A percentile compares a stretch with the other conserved stretches of the same genome.
These are phyloP conservation scores for Coccomyxa sp. DNA, from an alignment of 139 green algal genomes.

Conservation along the genomic window DNA sequence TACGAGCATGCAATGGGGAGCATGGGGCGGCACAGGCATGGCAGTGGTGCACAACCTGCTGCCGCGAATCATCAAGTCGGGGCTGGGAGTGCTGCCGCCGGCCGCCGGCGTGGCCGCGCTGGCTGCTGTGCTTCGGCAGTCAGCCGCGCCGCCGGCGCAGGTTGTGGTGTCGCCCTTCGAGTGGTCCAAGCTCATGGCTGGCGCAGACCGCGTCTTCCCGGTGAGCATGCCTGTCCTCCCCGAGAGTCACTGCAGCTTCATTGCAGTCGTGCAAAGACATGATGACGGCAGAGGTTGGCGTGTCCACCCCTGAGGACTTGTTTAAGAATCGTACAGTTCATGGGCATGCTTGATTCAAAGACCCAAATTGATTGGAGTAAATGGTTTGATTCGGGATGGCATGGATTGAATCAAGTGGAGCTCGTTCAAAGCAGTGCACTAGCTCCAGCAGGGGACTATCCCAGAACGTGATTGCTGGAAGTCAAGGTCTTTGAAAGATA, in stretches of 20 bases:
- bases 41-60: conserved; percentile 25
- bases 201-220: conserved; percentile 10
- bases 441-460: no score
- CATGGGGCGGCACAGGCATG: conserved; percentile 66
- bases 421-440: no score
- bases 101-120: conserved; percentile 32
- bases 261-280: no score
- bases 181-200: conserved; percentile 18
- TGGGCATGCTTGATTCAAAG: no score
- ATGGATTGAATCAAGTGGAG: no score
- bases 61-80: conserved; percentile 32
- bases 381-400: no score
- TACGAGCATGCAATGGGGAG: conserved; percentile 65
- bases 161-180: conserved; percentile 12
- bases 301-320: no score
- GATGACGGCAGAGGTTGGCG: no score
- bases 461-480: no score
- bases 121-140: neutral
- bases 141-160: neutral
- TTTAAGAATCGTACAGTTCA: no score
- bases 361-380: no score
- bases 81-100: conserved; percentile 51
- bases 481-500: no score
- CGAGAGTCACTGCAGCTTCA: neutral
- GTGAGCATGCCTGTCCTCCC: neutral